Conservation (phyloP, 306 rosid species). For the Trifolium pratense region DNA sequence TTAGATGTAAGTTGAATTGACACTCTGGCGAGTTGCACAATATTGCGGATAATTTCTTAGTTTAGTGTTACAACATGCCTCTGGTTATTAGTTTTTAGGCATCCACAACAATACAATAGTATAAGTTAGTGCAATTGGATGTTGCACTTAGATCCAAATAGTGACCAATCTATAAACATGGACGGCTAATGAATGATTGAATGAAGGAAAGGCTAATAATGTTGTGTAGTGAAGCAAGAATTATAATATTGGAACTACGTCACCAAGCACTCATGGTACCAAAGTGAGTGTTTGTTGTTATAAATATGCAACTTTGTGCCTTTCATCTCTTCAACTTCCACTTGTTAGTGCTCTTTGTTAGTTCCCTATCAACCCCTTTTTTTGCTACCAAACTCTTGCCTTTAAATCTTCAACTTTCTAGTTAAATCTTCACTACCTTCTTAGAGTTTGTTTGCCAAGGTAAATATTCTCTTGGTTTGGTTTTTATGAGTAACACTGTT, state of each 20-base stretch:
- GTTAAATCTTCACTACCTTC: neutral
- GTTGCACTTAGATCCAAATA: neutral
- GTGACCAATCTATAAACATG: neutral
- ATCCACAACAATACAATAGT: too few species aligned
- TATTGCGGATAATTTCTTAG: too few species aligned
- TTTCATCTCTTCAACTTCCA: slow-evolving; percentile 28
- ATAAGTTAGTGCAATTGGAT: neutral
- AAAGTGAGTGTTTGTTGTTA: neutral
- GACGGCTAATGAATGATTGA: slow-evolving; percentile 36
- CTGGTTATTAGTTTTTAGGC: too few species aligned
- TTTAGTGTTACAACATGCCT: too few species aligned
- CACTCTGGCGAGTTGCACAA: too few species aligned
- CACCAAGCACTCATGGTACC: slow-evolving; percentile 40
- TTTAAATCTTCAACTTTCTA: slow-evolving; percentile 27
- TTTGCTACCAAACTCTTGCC: neutral
- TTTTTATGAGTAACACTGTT: slow-evolving; percentile 28
- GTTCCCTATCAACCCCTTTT: neutral
- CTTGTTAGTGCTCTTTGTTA: slow-evolving; percentile 30
- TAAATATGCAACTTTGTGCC: slow-evolving; percentile 30
- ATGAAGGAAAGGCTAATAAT: neutral
- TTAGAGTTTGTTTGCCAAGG: slow-evolving; percentile 34
- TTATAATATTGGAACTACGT: slow-evolving; percentile 38
- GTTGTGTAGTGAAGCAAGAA: slow-evolving; percentile 1
- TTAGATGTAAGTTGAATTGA: neutral
- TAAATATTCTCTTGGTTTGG: slow-evolving; percentile 31